Evolutionary conservation across 1,284 basidiomycete species (phyloP), one percentile per base, ranked within the genome.

Genomic region (Microbotryomycetes sp.): DNA sequence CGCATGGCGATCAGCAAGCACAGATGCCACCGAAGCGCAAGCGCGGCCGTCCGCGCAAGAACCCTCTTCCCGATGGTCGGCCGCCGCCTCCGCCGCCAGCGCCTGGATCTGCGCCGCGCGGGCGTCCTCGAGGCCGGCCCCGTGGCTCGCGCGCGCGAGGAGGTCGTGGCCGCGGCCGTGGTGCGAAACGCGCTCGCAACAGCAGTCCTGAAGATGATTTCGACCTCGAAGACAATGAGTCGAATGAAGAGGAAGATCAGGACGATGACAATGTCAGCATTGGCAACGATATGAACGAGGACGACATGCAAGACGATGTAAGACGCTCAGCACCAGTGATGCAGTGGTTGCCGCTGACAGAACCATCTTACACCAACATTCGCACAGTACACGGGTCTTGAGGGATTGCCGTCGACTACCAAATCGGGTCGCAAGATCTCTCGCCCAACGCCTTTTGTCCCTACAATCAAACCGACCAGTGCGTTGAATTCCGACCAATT

Each of bases 361-460:
- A 23, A 2, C 21, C 21, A n/a, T n/a, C 30, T 28, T 23, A 5
- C 18, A 35, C 21, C 26, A n/a, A 31, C 21, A n/a, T 23, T 53
- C 35, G 13, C 21, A 16, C 31, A 61, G 60, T 56, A 57, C 48
- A 47, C 54, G 29, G 45, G 41, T 5, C 53, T 48, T 5, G 59
- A 59, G 13, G 51, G 53, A 27, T 7, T 29, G 4, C 51, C 51
- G 18, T 55, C 61, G 28, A 64, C 53, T 30, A 68, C 67, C 41
- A 66, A 66, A 48, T 68, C 60, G 4, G 67, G 67, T 2, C 61
- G 67, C 49, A 66, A 66, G 54, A 62, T 68, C 30, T 59, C 56
- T 15, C 63, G 63, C 51, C 67, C 67, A 2, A 60, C 58, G 54
- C 51, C 64, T 11, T 68, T 68, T 60, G 48, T 57, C 1, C 67